Evolutionary conservation across 768 basidiomycete genomes (phyloP), one percentile per base, ranked within the genome.

Genomic region (Naganishia friedmannii): DNA sequence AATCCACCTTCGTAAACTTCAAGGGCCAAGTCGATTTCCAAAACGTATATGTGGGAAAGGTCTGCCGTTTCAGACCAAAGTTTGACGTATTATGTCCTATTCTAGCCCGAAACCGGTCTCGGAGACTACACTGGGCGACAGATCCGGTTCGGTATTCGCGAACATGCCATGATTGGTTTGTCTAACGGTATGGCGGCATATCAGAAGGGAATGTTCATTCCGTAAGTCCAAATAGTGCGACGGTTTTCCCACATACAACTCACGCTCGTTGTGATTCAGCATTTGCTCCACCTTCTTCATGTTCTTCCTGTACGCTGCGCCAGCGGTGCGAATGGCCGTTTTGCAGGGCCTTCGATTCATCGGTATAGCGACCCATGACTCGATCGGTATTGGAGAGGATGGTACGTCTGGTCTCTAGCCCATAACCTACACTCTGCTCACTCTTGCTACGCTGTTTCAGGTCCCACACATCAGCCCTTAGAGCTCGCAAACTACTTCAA

Each of bases 211-310:
- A 74, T 77, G 71, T 77, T 79, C 70, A 69, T 80, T 29, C 79
- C 79, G 77, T 77, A 54, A 73, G 78, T 75, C 28, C 31, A 37
- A 31, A 32, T 9, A 21, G 12, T 12, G 34, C 34, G 10, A n/a
- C 10, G 7, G 21, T 21, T 23, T 23, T 7, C 39, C 39, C 29
- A 75, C 53, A 3, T n/a, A 9, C 15, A 23, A 60, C 12, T 39
- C n/a, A 34, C 66, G 15, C 23, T 23, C 42, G 0, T 55, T 9
- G 51, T 32, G 26, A n/a, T 32, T 10, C 70, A 76, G 75, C 3
- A 76, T 80, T 72, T 73, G 74, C 71, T 77, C 78, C 8, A 79
- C 78, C 28, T 80, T 77, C 74, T 79, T 80, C 73, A 80, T 80
- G 77, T 80, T 80, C 70, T 80, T 76, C 76, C 65, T 78, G 2